phyloP scores from a whole-genome alignment of 441 rosid species.

The Pelargonium citronellum region DNA sequence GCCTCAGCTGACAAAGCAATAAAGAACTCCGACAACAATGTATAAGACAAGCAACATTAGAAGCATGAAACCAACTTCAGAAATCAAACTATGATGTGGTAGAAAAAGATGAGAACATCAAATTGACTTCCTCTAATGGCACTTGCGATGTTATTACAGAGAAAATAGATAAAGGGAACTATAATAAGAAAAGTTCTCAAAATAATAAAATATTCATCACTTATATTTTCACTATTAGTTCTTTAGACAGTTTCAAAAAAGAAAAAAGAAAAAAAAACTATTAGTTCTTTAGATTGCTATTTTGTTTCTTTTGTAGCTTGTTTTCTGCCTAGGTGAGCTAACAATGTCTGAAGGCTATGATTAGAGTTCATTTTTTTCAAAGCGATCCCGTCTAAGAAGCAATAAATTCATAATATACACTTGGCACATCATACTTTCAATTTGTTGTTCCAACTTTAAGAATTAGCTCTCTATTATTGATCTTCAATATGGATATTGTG shows the following conservation, averaged over 20 bases:
- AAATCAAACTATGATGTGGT: constrained; percentile 4
- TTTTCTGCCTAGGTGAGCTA: neutral
- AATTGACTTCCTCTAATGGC: neutral
- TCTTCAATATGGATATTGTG: neutral
- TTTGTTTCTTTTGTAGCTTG: neutral
- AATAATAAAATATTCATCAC: neutral
- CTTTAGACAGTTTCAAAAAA: neutral
- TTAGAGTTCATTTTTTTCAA: neutral
- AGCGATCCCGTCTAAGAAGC: neutral
- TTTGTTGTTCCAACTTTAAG: neutral
- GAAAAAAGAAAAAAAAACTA: no score
- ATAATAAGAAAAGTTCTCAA: neutral
- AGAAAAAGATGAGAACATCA: neutral
- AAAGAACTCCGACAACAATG: neutral
- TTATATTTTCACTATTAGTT: neutral
- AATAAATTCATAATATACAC: neutral
- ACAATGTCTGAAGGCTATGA: neutral
- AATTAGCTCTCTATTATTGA: neutral
- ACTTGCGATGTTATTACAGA: neutral
- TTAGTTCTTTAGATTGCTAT: neutral
- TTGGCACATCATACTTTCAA: neutral
- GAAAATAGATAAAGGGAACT: neutral
- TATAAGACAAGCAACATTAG: neutral
- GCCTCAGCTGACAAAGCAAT: constrained; percentile 19
- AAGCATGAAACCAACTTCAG: neutral